A percentile compares a stretch with the other conserved stretches of the same genome.
These are phyloP conservation scores for Ganoderma resinaceum DNA, from an alignment of 1,284 basidiomycete genomes.

Conservation along the genomic window DNA sequence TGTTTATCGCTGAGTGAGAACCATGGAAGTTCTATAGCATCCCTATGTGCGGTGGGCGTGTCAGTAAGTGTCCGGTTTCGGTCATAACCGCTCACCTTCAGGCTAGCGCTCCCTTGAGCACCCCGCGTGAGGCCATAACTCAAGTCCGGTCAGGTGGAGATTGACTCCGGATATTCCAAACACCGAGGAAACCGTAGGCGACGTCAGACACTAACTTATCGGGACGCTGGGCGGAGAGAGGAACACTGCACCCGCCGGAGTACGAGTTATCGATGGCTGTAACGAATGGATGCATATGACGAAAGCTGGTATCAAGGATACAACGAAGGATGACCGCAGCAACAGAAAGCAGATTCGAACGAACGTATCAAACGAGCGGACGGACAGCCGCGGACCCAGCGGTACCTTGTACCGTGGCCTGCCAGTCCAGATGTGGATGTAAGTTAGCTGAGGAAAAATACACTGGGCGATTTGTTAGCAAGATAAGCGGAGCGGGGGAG, in stretches of 20 bases:
- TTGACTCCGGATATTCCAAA: neutral
- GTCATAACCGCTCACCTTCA: neutral
- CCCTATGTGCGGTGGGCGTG: neutral
- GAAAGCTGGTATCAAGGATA: conserved; percentile 11
- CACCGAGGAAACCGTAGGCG: neutral
- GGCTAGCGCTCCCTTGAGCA: neutral
- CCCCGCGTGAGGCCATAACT: neutral
- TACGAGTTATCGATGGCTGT: neutral
- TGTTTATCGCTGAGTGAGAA: neutral
- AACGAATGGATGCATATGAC: neutral
- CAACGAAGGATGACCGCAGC: conserved; percentile 16
- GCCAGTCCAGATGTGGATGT: conserved; percentile 13
- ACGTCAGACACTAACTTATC: neutral
- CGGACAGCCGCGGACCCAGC: conserved; percentile 19
- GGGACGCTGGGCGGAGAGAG: neutral
- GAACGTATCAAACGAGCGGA: conserved; percentile 15
- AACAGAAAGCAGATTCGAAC: conserved; percentile 14
- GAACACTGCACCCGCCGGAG: neutral
- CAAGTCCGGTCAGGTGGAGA: neutral
- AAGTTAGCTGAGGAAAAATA: conserved; percentile 5
- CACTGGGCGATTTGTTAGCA: conserved; percentile 9
- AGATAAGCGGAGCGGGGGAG: neutral
- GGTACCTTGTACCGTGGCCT: conserved; percentile 12
- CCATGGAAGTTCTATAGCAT: neutral
- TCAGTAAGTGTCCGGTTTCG: neutral